Evolutionary conservation across 140 eudicot species (phyloP).

Genomic region (Oenanthe javanica): DNA sequence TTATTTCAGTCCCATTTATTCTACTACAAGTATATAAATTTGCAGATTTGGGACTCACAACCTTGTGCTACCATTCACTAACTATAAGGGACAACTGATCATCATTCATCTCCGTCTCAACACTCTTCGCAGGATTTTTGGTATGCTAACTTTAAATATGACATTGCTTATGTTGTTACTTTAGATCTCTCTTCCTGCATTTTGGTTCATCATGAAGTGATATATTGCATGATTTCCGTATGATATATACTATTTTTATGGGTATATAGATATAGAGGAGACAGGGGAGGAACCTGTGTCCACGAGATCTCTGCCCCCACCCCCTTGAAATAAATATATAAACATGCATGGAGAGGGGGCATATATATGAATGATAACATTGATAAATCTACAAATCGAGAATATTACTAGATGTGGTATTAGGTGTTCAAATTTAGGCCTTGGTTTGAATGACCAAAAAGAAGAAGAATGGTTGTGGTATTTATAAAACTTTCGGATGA

Average conservation of each 20-base stretch:
- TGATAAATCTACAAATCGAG: not conserved
- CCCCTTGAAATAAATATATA: not conserved
- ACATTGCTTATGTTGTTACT: not conserved
- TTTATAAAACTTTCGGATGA: not conserved
- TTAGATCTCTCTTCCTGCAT: not conserved
- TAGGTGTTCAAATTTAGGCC: not conserved
- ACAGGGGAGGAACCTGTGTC: not conserved
- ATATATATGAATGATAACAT: too few relatives aligned
- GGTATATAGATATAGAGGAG: not conserved
- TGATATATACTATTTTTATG: not conserved
- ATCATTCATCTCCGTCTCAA: not conserved
- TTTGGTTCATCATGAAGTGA: not conserved
- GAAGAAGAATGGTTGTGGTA: not conserved
- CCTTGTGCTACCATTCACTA: not conserved
- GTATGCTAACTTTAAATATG: not conserved
- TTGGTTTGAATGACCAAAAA: not conserved
- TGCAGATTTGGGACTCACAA: not conserved
- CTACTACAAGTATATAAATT: not conserved
- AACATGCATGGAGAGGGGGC: not conserved
- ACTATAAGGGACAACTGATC: not conserved
- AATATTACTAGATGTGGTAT: not conserved
- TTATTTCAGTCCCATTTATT: not conserved
- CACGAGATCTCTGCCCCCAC: not conserved
- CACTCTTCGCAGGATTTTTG: not conserved
- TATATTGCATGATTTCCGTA: not conserved